Percentiles rank a stretch among this genome's conserved stretches.
These are phyloP conservation scores for Plasmodium gonderi DNA, from an alignment of 169 alveolate species.

Conservation along the genomic window DNA sequence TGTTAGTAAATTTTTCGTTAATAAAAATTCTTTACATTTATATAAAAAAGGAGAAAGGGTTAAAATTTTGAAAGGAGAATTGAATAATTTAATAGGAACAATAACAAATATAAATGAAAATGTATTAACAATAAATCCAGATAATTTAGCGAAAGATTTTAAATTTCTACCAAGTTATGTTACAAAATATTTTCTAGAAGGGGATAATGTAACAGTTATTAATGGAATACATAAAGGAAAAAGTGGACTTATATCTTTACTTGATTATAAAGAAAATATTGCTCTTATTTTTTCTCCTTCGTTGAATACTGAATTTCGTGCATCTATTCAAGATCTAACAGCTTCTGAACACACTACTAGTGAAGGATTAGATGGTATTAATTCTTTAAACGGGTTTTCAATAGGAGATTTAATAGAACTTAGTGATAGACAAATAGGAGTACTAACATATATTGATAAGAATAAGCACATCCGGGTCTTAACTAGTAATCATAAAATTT, in stretches of 20 bases:
- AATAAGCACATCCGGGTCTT: constrained; percentile 80
- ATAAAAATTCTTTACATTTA: constrained; percentile 76
- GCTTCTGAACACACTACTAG: constrained; percentile 29
- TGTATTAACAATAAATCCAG: constrained; percentile 84
- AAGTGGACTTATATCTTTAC: constrained; percentile 85
- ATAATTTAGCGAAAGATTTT: constrained; percentile 82
- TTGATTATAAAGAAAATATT: constrained; percentile 79
- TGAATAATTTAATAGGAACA: constrained; percentile 83
- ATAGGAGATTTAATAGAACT: constrained; percentile 87
- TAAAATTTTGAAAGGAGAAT: constrained; percentile 85
- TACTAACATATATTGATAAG: constrained; percentile 84
- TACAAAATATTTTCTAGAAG: constrained; percentile 85
- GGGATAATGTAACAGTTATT: constrained; percentile 87
- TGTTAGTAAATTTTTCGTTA: constrained; percentile 73
- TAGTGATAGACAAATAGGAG: constrained; percentile 86
- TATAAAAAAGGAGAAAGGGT: constrained; percentile 87
- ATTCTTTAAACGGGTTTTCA: constrained; percentile 85
- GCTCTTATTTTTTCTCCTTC: constrained; percentile 86
- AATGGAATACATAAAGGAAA: constrained; percentile 88
- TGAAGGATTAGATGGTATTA: constrained; percentile 77
- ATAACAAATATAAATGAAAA: constrained; percentile 80
- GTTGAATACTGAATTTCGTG: constrained; percentile 79
- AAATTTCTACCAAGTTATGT: constrained; percentile 79
- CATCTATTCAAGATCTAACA: constrained; percentile 78
- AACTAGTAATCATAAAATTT: constrained; percentile 67